Conservation (phyloP, 257 asterid genomes). For the Nicotiana paniculata region DNA sequence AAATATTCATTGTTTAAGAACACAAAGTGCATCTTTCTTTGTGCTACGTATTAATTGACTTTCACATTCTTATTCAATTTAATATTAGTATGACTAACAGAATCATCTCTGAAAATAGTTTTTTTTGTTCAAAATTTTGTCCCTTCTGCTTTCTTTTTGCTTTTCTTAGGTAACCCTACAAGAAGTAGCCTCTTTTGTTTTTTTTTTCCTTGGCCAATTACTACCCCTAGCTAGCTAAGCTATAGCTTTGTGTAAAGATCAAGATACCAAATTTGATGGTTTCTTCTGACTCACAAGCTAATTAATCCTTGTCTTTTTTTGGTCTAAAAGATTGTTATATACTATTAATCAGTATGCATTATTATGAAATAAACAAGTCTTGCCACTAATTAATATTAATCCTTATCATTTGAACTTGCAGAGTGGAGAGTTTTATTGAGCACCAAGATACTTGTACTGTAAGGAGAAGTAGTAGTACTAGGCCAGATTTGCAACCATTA, state of each 20-base stretch:
- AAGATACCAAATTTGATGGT: background rate
- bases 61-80: background rate
- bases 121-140: background rate
- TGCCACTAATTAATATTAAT: too few species aligned
- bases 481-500: conserved; percentile 32
- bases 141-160: background rate
- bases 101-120: too few species aligned
- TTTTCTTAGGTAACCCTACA: background rate
- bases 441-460: conserved; percentile 67
- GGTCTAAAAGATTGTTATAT: too few species aligned
- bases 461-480: conserved; percentile 23
- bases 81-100: background rate
- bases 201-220: background rate
- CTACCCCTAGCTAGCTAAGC: background rate
- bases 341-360: too few species aligned
- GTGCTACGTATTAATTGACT: background rate
- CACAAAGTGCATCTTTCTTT: background rate
- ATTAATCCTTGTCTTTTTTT: background rate
- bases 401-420: background rate
- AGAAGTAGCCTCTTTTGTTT: background rate
- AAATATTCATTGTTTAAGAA: background rate
- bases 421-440: conserved; percentile 84
- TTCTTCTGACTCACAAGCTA: background rate
- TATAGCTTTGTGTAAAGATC: background rate
- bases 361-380: too few species aligned